Percentiles rank a stretch among this genome's conserved stretches.
These are phyloP conservation scores for Pseudozyma tsukubaensis DNA, from an alignment of 1,284 basidiomycete genomes.

Conservation along the genomic window DNA sequence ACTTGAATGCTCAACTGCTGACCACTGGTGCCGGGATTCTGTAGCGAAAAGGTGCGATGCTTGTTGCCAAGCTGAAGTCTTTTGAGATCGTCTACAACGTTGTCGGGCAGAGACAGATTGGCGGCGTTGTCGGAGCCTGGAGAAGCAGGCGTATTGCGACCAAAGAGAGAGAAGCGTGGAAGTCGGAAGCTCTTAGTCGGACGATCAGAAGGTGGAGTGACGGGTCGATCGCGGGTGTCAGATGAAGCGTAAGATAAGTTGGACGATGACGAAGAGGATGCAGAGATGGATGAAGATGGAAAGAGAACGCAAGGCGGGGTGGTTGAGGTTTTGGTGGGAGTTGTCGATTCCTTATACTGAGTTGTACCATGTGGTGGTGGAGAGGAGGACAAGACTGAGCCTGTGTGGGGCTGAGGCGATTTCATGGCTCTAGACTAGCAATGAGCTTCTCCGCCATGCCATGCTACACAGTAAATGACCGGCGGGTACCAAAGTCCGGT, in stretches of 20 bases:
- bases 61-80: constrained; percentile 6
- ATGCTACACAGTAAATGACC: too few species aligned
- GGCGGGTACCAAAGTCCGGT: too few species aligned
- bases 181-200: constrained; percentile 18
- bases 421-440: constrained; percentile 11
- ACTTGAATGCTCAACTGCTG: not conserved
- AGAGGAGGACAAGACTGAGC: not conserved
- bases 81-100: constrained; percentile 10
- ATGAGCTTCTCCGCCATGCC: too few species aligned
- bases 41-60: constrained; percentile 7
- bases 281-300: constrained; percentile 14
- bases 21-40: constrained; percentile 8
- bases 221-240: constrained; percentile 6
- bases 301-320: constrained; percentile 10
- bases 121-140: constrained; percentile 7
- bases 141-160: constrained; percentile 20
- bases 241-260: constrained; percentile 10
- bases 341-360: constrained; percentile 22
- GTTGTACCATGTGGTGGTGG: not conserved
- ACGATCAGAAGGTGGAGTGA: constrained; percentile 13
- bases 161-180: constrained; percentile 37
- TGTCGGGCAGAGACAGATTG: constrained; percentile 6
- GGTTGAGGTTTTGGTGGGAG: not conserved
- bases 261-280: constrained; percentile 26
- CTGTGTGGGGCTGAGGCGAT: not conserved